Conservation (phyloP, 2,329 filamentous ascomycete genomes). For the Juglanconis sp. region DNA sequence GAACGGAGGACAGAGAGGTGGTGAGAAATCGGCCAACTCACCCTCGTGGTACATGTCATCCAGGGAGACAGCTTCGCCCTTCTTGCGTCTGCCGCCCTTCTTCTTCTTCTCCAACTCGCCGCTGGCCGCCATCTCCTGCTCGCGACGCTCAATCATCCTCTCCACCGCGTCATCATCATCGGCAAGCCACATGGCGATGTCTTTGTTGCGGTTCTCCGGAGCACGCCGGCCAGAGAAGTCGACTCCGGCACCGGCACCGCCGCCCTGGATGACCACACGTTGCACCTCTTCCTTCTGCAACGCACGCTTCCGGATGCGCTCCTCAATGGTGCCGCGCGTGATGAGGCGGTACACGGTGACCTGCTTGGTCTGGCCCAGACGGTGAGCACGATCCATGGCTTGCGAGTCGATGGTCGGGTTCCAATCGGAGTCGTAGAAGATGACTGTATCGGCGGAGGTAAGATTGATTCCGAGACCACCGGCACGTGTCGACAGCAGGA, state of each 20-base stretch:
- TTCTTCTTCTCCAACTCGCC: constrained; percentile 65
- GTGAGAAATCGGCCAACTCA: constrained; percentile 46
- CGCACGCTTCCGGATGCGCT: constrained; percentile 94
- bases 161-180: constrained; percentile 85
- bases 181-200: constrained; percentile 98
- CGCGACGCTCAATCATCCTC: constrained; percentile 83
- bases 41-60: constrained; percentile 99
- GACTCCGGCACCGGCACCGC: constrained; percentile 75
- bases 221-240: constrained; percentile 92
- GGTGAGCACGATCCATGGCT: constrained; percentile 98
- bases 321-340: constrained; percentile 93
- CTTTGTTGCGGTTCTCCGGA: constrained; percentile 89
- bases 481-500: constrained; percentile 90
- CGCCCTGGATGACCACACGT: constrained; percentile 91
- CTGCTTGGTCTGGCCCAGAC: constrained; percentile 91
- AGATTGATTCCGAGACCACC: constrained; percentile 98
- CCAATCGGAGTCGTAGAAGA: constrained; percentile 99
- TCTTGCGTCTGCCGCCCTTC: constrained; percentile 59
- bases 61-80: constrained; percentile 56
- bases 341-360: constrained; percentile 98
- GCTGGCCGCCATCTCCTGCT: constrained; percentile 78
- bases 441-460: constrained; percentile 94
- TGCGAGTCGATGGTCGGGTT: constrained; percentile 98
- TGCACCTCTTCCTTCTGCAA: constrained; percentile 98
- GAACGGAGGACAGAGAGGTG: neutral